These are phyloP conservation scores for Rubia yunnanensis DNA, from an alignment of 257 asterid species.

Conservation along the genomic window DNA sequence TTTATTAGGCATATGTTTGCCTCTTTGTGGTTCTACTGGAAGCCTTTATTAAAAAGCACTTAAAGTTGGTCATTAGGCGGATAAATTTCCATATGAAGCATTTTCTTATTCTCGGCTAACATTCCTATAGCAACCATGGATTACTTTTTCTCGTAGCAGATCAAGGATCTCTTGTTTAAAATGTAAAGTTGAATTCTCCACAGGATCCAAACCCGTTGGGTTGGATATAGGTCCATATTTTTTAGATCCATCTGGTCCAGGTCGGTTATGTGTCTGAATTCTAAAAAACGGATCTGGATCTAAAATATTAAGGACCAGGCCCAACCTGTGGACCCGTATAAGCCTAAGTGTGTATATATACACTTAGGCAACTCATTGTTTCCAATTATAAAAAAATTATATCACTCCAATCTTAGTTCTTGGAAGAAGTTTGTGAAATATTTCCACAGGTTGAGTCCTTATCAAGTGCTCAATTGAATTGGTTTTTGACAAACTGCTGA, in stretches of 20 bases:
- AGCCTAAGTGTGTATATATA: too few relatives aligned
- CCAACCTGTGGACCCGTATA: too few relatives aligned
- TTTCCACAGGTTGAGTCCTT: neutral
- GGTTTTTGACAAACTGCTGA: neutral
- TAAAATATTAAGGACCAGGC: too few relatives aligned
- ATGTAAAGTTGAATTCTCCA: neutral
- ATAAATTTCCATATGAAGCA: neutral
- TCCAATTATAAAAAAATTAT: neutral
- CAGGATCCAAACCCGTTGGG: too few relatives aligned
- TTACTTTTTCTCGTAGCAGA: neutral
- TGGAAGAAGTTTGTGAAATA: neutral
- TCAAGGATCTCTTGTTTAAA: neutral
- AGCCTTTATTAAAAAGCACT: neutral
- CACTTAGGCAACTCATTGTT: too few relatives aligned
- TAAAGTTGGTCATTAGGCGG: conserved; percentile 6
- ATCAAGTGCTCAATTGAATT: neutral
- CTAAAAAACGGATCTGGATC: too few relatives aligned
- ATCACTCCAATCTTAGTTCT: neutral
- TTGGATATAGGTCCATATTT: too few relatives aligned
- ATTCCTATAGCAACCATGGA: neutral
- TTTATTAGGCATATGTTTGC: neutral
- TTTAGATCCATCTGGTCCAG: too few relatives aligned
- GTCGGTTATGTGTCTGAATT: too few relatives aligned
- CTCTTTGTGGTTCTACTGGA: neutral
- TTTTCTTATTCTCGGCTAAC: neutral